Percentiles rank a stretch among this genome's conserved stretches.
Evolutionary conservation across 139 green algal genomes (phyloP).

Genomic region (Picochlorum sp.): DNA sequence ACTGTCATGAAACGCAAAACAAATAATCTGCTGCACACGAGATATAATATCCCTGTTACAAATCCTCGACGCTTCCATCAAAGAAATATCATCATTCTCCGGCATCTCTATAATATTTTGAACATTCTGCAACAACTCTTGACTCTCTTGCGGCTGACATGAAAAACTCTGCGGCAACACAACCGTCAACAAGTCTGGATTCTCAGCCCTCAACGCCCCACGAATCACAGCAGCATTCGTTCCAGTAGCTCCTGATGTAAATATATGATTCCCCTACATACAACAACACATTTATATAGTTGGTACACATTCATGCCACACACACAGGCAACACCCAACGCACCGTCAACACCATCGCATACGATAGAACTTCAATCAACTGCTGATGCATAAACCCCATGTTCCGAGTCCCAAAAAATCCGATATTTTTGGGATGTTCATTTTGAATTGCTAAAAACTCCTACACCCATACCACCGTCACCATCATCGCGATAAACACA

Average conservation of each 20-base stretch:
- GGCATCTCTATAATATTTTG: slow-evolving; percentile 86
- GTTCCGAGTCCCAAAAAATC: slow-evolving; percentile 97
- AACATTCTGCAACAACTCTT: slow-evolving; percentile 88
- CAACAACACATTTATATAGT: too few relatives aligned
- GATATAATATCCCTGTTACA: slow-evolving; percentile 93
- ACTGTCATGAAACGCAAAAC: slow-evolving; percentile 94
- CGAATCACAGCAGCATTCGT: slow-evolving; percentile 98
- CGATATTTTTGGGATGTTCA: slow-evolving; percentile 81
- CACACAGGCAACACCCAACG: slow-evolving; percentile 8
- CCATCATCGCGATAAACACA: neutral
- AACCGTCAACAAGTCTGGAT: slow-evolving; percentile 88
- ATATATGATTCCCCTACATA: slow-evolving; percentile 89
- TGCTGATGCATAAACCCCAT: slow-evolving; percentile 98
- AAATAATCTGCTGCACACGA: slow-evolving; percentile 93
- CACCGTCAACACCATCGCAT: slow-evolving; percentile 93
- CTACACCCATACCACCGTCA: slow-evolving; percentile 38
- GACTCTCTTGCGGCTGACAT: slow-evolving; percentile 85
- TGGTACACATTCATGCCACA: too few relatives aligned
- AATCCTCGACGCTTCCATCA: slow-evolving; percentile 84
- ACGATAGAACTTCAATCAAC: slow-evolving; percentile 94
- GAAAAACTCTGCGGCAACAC: slow-evolving; percentile 83
- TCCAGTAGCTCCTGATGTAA: slow-evolving; percentile 88
- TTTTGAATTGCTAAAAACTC: slow-evolving; percentile 95
- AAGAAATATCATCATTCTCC: slow-evolving; percentile 80
- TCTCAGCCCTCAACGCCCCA: slow-evolving; percentile 85